Evolutionary conservation across 805 yeast species (phyloP).

Genomic region (Scheffersomyces stipitis): DNA sequence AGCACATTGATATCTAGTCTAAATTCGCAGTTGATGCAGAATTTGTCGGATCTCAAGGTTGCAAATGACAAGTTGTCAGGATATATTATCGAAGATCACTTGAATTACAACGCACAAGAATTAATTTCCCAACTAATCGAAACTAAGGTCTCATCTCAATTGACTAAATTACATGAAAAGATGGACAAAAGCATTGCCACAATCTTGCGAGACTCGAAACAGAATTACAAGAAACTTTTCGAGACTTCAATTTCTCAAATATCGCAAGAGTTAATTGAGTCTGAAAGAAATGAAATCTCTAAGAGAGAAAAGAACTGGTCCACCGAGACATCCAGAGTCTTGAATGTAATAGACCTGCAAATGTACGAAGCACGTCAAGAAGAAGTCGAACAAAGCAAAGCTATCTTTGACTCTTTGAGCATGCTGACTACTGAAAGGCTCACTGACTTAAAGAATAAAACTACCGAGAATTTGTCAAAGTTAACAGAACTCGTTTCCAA

Average conservation of each 20-base stretch:
- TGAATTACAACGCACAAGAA: slow-evolving; percentile 5
- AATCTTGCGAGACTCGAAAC: slow-evolving; percentile 2
- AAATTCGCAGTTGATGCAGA: slow-evolving; percentile 3
- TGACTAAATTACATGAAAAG: slow-evolving; percentile 3
- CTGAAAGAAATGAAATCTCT: background rate
- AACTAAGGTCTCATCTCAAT: background rate
- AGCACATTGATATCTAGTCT: slow-evolving; percentile 1
- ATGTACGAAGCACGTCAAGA: background rate
- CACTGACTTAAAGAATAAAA: background rate
- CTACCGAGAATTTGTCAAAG: background rate
- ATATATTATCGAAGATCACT: slow-evolving; percentile 14
- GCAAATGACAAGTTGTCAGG: slow-evolving; percentile 14
- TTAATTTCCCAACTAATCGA: slow-evolving; percentile 2
- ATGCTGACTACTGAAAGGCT: background rate
- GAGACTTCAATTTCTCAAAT: slow-evolving; percentile 2
- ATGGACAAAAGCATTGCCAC: background rate
- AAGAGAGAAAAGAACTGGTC: slow-evolving; percentile 1
- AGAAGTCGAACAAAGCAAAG: background rate
- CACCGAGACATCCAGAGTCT: background rate
- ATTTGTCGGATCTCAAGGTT: slow-evolving; percentile 7
- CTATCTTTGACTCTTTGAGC: background rate
- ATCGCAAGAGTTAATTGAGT: slow-evolving; percentile 1
- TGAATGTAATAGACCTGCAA: background rate
- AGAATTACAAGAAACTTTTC: slow-evolving; percentile 2
- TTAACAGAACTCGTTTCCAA: background rate